Percentiles rank a stretch among this genome's conserved stretches.
These are phyloP conservation scores for Trichoderma polysporum DNA, from an alignment of 2,329 filamentous ascomycete genomes.

Conservation along the genomic window DNA sequence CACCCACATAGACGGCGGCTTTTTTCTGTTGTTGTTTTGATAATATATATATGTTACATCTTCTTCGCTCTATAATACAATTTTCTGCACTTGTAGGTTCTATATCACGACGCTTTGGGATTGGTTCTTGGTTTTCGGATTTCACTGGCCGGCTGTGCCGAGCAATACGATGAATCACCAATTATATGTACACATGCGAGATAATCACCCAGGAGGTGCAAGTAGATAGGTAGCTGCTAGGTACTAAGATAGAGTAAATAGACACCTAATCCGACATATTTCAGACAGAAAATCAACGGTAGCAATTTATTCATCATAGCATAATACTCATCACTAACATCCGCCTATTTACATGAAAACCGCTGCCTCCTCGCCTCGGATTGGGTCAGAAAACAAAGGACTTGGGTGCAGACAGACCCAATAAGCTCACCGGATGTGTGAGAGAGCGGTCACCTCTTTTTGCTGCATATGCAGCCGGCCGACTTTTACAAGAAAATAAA, in stretches of 20 bases:
- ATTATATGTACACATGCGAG: neutral
- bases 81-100: neutral
- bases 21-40: neutral
- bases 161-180: neutral
- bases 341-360: neutral
- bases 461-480: slow-evolving; percentile 5
- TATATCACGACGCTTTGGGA: slow-evolving; percentile 2
- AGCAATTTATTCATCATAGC: neutral
- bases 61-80: neutral
- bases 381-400: neutral
- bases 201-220: neutral
- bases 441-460: neutral
- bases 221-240: neutral
- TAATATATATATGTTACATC: neutral
- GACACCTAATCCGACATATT: neutral
- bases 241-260: slow-evolving; percentile 6
- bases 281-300: neutral
- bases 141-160: neutral
- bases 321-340: neutral
- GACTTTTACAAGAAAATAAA: neutral
- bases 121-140: neutral
- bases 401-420: neutral
- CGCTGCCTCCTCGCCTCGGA: neutral
- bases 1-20: neutral
- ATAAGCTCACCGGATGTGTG: neutral